Evolutionary conservation across 1,284 basidiomycete genomes (phyloP).

Genomic region (Malassezia psittaci): DNA sequence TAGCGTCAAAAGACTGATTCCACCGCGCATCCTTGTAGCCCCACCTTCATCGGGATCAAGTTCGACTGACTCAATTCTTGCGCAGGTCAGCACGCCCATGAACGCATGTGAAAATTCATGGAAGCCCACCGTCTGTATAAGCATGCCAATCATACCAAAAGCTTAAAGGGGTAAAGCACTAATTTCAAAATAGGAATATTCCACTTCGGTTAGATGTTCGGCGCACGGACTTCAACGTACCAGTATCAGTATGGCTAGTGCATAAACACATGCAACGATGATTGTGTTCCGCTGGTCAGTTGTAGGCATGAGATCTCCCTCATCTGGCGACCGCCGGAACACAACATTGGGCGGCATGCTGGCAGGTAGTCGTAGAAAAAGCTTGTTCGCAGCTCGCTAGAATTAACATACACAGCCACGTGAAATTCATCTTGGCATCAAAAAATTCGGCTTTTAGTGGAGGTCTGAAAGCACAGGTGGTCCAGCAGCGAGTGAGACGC

Average conservation of each 20-base stretch:
- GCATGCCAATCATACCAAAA: constrained; percentile 19
- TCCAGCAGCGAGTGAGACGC: not conserved
- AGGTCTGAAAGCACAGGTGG: not conserved
- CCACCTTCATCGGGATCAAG: constrained; percentile 68
- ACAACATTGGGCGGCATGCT: not conserved
- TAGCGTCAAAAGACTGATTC: constrained; percentile 70
- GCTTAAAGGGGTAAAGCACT: constrained; percentile 47
- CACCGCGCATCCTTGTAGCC: constrained; percentile 82
- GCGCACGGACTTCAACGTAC: constrained; percentile 9
- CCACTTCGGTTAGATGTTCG: constrained; percentile 11
- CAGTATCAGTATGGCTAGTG: constrained; percentile 34
- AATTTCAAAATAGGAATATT: constrained; percentile 41
- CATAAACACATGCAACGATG: constrained; percentile 43
- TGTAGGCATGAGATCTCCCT: constrained; percentile 12
- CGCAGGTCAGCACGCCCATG: constrained; percentile 67
- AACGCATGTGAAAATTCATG: constrained; percentile 43
- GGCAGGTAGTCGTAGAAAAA: not conserved
- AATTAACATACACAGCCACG: constrained; percentile 1
- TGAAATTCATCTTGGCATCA: not conserved
- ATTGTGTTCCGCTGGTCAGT: constrained; percentile 38
- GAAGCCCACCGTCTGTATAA: constrained; percentile 24
- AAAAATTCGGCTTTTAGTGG: not conserved
- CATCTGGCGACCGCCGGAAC: not conserved
- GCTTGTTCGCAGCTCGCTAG: too few relatives aligned
- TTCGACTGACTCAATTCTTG: constrained; percentile 61